Base-by-base conservation (phyloP, 2,329 filamentous ascomycete genomes). In the Zymoseptoria crescenta region DNA sequence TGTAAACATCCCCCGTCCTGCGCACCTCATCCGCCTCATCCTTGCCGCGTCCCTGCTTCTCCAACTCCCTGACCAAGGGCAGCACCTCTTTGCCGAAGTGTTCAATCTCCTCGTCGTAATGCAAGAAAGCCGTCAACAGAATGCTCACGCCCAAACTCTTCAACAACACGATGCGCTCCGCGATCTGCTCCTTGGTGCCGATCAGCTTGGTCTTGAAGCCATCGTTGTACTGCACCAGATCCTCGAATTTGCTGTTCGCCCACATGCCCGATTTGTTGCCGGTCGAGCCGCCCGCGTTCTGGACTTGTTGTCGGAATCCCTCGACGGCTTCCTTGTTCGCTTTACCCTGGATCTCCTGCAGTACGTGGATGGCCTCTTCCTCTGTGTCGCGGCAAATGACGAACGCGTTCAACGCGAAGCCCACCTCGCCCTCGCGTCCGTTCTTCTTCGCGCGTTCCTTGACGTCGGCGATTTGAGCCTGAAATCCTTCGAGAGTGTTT, bases 201-300 rank as follows among this genome's bases (percentile, higher is more conserved):
- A 81, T 80, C 27, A 81, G 65, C 68, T 80, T 81, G 3, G 79
- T 81, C 71, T 81, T 81, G 69, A 82, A 82, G 1, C 80, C 80
- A 65, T 81, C 79, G 52, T 82, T 82, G 62, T 81, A 81, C 69
- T 81, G 80, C 29, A 81, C 77, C 56, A 81, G 64, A 64, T 82
- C 80, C 54, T 81, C 76, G 49, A 81, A 77, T 62, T 78, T 79
- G 64, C 73, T 77, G 52, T 79, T 72, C 7, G 79, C 79, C 80
- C 79, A 81, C 79, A 81, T 82, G 49, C 79, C 80, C 52, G 73
- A 76, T 67, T 79, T 80, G 56, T 79, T 77, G 0, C 62, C 62
- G 0, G 79, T 79, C 13, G 74, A 76, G 0, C 76, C 74, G 6
- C 79, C 80, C 2, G 80, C 80, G 58, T 81, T 78, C 64, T 79